Base-by-base conservation (phyloP, 2,329 filamentous ascomycete species). In the Pleoardoris graminearum region DNA sequence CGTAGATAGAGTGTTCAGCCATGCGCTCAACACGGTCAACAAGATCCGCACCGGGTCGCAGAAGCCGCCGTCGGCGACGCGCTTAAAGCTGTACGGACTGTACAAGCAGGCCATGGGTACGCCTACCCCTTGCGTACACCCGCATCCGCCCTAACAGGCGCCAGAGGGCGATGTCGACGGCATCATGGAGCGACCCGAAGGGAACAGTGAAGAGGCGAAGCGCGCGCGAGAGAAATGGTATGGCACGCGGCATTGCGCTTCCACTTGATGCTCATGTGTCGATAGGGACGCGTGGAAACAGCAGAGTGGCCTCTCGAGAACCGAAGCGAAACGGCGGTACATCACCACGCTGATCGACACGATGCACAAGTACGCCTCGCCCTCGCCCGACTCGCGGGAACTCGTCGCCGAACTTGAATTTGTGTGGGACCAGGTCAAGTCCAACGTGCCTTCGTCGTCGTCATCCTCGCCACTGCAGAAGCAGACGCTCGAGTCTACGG, bases 21-120 rank as follows among this genome's bases (percentile, higher is more conserved):
- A 99, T 84, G 94, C 94, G 61, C 88, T 99, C 75, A 97, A 96
- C 78, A 97, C 94, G 21, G 93, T 99, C 67, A 97, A 97, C 77
- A 95, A 95, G 77, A 95, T 99, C 65, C 93, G 94, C 70, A 96
- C 92, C 16, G 93, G 94, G 58, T 91, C 91, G 47, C 86, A 90
- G 58, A 88, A 94, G 57, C 94, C 94, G 39, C 94, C 94, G 42
- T 85, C 91, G 2, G 80, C 83, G 55, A 92, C 95, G 69, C 88
- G 94, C 52, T 81, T 99, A 63, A 89, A 89, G 53, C 88, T 99
- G 57, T 99, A 99, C 87, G 94, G 94, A 59, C 82, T 99, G 61
- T 99, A 99, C 79, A 99, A 99, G 73, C 94, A 99, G 76, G 91
- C 91, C 57, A 97, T 97, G 94, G 83, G 81, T 83, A 75, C 57